Evolutionary conservation across 2,329 filamentous ascomycete genomes (phyloP).

Genomic region (Karstenula rhodostoma): DNA sequence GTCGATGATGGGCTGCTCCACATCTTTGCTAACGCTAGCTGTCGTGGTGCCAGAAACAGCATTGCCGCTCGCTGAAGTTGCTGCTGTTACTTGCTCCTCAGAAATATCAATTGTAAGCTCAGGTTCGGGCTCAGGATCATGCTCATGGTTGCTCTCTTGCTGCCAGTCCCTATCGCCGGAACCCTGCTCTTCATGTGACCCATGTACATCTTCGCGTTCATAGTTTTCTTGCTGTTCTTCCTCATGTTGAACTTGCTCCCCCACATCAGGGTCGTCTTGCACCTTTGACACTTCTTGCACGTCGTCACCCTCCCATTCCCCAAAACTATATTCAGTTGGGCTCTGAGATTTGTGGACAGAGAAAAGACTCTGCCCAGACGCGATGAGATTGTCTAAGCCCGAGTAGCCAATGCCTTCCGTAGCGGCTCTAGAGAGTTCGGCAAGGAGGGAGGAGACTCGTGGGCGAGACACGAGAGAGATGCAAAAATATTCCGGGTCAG

Average conservation of each 20-base stretch:
- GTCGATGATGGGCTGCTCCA: background rate
- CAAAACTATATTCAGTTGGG: constrained; percentile 29
- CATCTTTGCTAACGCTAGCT: background rate
- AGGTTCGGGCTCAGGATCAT: background rate
- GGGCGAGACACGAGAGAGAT: constrained; percentile 63
- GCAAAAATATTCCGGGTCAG: constrained; percentile 64
- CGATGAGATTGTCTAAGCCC: constrained; percentile 49
- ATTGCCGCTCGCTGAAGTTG: background rate
- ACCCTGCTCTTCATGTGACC: background rate
- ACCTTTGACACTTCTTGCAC: constrained; percentile 12
- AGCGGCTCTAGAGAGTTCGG: constrained; percentile 61
- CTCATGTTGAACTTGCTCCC: background rate
- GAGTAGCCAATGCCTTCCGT: constrained; percentile 66
- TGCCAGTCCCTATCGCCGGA: background rate
- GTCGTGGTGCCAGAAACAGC: background rate
- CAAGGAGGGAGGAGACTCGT: constrained; percentile 62
- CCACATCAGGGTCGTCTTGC: background rate
- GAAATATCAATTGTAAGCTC: background rate
- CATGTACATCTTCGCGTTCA: constrained; percentile 5
- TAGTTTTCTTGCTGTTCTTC: constrained; percentile 14
- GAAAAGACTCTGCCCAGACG: constrained; percentile 39
- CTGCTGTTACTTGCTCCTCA: background rate
- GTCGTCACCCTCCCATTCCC: constrained; percentile 29
- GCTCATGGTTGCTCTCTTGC: background rate
- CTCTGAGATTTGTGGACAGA: constrained; percentile 25